Base-by-base conservation (phyloP, 2,329 filamentous ascomycete species). In the Xylaria sp. region DNA sequence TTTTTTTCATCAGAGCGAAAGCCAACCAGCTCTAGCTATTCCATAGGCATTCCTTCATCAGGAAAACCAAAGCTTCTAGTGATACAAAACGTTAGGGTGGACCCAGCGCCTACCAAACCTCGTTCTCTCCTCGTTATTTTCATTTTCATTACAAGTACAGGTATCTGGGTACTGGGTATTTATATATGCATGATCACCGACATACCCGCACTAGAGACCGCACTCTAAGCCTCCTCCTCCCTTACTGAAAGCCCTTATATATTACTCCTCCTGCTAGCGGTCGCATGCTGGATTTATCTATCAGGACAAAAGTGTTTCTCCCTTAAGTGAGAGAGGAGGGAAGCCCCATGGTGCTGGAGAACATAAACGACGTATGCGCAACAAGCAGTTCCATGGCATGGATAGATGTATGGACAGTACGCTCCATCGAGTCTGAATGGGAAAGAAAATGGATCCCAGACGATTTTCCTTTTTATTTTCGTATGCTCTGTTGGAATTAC, bases 401-500 rank as follows among this genome's bases (percentile, higher is more conserved):
- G 20, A 8, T 9, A 41, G 20, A 61, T 12, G 23, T 20, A 25
- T 20, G 20, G 49, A 60, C 39, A 28, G 41, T 55, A 28, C 25
- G 54, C 36, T 52, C n/a, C 46, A 36, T 46, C n/a, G 13, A 13
- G 15, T 2, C 41, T 6, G 12, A 23, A 10, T 28, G 23, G 33
- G 20, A 46, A 54, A 46, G 60, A 20, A 49, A 25, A 15, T 15
- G 49, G 49, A 4, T 6, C 49, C 49, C 3, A 12, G 52, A 7
- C 20, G 52, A 20, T 10, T 55, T 31, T 55, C 12, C 25, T 15
- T 36, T 31, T 20, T 55, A 6, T 36, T 36, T 64, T 58, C 9
- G 23, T 28, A 4, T 28, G 28, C 28, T 28, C 12, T 20, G 18
- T 46, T 15, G 49, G 4, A 8, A 46, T 60, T 69, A 84, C 77